Conservation (phyloP, 2,329 filamentous ascomycete species). For the Salinomyces thailandicus region DNA sequence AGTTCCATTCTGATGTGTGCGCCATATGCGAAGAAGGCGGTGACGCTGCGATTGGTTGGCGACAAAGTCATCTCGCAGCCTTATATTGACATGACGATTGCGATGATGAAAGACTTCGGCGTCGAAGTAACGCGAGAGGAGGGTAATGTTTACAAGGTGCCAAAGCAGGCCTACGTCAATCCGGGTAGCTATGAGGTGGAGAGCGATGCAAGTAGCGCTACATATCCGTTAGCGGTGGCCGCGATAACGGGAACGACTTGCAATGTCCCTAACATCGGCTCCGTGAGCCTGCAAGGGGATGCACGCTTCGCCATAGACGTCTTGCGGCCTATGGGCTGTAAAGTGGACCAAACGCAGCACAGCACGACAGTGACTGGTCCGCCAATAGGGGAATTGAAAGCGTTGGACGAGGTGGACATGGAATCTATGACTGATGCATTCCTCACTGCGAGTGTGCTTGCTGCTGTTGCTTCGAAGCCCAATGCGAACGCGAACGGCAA, state of each 20-base stretch:
- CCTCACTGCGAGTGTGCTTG: slow-evolving; percentile 84
- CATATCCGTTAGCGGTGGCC: slow-evolving; percentile 86
- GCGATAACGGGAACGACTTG: slow-evolving; percentile 93
- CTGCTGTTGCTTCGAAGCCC: slow-evolving; percentile 66
- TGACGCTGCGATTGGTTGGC: slow-evolving; percentile 82
- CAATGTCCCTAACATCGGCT: slow-evolving; percentile 93
- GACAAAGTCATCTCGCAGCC: slow-evolving; percentile 93
- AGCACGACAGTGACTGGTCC: slow-evolving; percentile 93
- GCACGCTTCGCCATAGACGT: slow-evolving; percentile 88
- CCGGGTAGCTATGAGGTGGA: slow-evolving; percentile 82
- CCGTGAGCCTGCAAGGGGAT: slow-evolving; percentile 83
- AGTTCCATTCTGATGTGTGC: slow-evolving; percentile 95
- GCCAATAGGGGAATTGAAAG: slow-evolving; percentile 58
- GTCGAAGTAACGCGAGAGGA: slow-evolving; percentile 62
- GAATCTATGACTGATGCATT: slow-evolving; percentile 99
- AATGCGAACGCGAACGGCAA: slow-evolving; percentile 38
- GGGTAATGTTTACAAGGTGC: slow-evolving; percentile 92
- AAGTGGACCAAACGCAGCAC: slow-evolving; percentile 68
- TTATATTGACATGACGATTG: slow-evolving; percentile 97
- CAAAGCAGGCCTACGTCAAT: slow-evolving; percentile 71
- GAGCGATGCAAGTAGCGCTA: slow-evolving; percentile 95
- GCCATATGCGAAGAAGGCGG: slow-evolving; percentile 87
- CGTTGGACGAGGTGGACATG: slow-evolving; percentile 83
- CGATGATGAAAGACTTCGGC: slow-evolving; percentile 94
- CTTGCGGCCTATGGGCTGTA: slow-evolving; percentile 84